Evolutionary conservation across 2,329 filamentous ascomycete genomes (phyloP).

Genomic region (Rhynchosporium graminicola): DNA sequence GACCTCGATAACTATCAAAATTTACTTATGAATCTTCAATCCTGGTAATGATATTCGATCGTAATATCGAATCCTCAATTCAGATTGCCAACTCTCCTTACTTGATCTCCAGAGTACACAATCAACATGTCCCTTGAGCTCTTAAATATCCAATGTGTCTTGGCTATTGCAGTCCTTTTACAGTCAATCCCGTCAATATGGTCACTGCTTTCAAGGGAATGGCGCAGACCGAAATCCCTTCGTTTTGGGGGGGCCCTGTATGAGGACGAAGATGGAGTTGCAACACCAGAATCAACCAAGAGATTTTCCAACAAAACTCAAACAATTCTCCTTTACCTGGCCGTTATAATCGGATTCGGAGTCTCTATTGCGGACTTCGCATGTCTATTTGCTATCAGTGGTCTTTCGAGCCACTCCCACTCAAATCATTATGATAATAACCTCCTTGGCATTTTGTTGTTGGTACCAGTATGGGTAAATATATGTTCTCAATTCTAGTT

Average conservation of each 20-base stretch:
- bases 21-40: not conserved
- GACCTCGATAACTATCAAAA: not conserved
- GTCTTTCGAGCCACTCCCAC: conserved; percentile 23
- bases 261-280: conserved; percentile 67
- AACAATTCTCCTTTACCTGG: conserved; percentile 54
- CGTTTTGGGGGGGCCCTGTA: conserved; percentile 46
- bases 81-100: too few relatives aligned
- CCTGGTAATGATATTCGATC: not conserved
- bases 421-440: not conserved
- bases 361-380: conserved; percentile 58
- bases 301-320: conserved; percentile 61
- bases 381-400: conserved; percentile 47
- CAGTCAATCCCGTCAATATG: conserved; percentile 29
- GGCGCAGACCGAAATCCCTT: conserved; percentile 22
- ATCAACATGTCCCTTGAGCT: conserved; percentile 12
- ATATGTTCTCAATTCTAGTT: conserved; percentile 21
- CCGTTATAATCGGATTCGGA: conserved; percentile 53
- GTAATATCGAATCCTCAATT: not conserved
- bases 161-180: conserved; percentile 22
- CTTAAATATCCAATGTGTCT: conserved; percentile 8
- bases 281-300: conserved; percentile 61
- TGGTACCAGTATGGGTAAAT: conserved; percentile 62
- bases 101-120: not conserved
- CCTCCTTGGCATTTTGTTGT: conserved; percentile 52
- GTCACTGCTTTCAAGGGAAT: conserved; percentile 24